These are phyloP conservation scores for Cruciata laevipes DNA, from an alignment of 257 asterid genomes.

Conservation along the genomic window DNA sequence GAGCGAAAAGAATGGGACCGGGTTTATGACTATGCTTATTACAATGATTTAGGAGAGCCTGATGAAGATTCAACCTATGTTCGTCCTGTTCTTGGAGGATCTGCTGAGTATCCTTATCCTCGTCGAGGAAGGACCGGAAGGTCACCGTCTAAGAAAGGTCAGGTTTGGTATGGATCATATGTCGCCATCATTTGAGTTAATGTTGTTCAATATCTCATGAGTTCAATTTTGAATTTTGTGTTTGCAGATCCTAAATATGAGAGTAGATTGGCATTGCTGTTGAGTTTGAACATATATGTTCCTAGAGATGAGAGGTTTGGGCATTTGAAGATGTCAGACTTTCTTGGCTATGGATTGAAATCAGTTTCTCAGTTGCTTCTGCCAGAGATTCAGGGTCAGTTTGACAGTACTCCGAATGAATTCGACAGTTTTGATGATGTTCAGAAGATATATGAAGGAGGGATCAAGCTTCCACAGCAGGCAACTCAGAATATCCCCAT, in stretches of 20 bases:
- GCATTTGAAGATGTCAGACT: conserved; percentile 65
- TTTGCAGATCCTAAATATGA: conserved; percentile 53
- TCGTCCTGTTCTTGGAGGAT: conserved; percentile 65
- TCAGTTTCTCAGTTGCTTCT: conserved; percentile 51
- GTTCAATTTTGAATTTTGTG: neutral
- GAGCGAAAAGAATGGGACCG: conserved; percentile 69
- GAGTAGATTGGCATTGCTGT: conserved; percentile 50
- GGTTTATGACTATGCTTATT: conserved; percentile 57
- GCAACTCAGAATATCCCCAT: conserved; percentile 43
- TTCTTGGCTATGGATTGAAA: conserved; percentile 60
- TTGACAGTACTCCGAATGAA: conserved; percentile 54
- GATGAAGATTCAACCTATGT: conserved; percentile 45
- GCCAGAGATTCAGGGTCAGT: conserved; percentile 56
- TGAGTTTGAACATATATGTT: conserved; percentile 54
- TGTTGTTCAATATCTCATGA: neutral
- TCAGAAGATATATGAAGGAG: conserved; percentile 50
- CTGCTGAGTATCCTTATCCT: conserved; percentile 61
- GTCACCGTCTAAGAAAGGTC: conserved; percentile 48
- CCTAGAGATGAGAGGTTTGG: conserved; percentile 85
- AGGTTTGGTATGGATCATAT: neutral
- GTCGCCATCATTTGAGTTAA: neutral
- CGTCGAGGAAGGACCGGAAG: conserved; percentile 79
- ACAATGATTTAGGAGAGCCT: conserved; percentile 73
- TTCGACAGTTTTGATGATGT: conserved; percentile 70
- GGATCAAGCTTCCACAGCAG: conserved; percentile 35